These are phyloP conservation scores for Irpex rosettiformis DNA, from an alignment of 1,284 basidiomycete genomes.

Conservation along the genomic window DNA sequence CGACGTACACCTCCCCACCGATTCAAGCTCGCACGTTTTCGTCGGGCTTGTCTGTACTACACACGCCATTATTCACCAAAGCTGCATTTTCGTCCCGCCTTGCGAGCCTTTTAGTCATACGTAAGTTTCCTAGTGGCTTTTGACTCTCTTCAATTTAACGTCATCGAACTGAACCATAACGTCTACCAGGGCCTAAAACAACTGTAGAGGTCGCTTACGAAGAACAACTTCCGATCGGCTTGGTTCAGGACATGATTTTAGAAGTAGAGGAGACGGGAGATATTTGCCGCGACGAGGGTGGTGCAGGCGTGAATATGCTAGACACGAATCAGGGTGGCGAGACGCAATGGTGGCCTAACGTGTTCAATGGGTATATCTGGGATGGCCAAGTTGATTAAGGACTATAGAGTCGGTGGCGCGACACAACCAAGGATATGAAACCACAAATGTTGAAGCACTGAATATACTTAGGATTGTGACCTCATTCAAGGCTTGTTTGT, in stretches of 20 bases:
- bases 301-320: slow-evolving; percentile 36
- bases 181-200: slow-evolving; percentile 46
- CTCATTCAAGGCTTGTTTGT: too few relatives aligned
- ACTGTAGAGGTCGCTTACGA: slow-evolving; percentile 63
- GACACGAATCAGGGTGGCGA: slow-evolving; percentile 26
- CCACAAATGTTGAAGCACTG: too few relatives aligned
- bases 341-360: slow-evolving; percentile 66
- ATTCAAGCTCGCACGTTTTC: slow-evolving; percentile 69
- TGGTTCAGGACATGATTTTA: slow-evolving; percentile 73
- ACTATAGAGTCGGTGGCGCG: too few relatives aligned
- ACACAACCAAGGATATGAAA: too few relatives aligned
- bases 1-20: slow-evolving; percentile 62
- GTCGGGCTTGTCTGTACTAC: slow-evolving; percentile 76
- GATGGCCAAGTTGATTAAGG: slow-evolving; percentile 45
- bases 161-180: too few relatives aligned
- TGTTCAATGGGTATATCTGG: slow-evolving; percentile 65
- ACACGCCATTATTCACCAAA: slow-evolving; percentile 75
- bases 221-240: slow-evolving; percentile 67
- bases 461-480: too few relatives aligned
- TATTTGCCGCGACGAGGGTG: slow-evolving; percentile 73
- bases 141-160: not conserved
- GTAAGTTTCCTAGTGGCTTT: slow-evolving; percentile 17
- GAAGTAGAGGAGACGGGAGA: slow-evolving; percentile 64
- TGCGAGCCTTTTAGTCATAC: slow-evolving; percentile 47
- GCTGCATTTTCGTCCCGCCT: slow-evolving; percentile 66